phyloP scores from a whole-genome alignment of 2,329 filamentous ascomycete species.

The Epichloe festucae region DNA sequence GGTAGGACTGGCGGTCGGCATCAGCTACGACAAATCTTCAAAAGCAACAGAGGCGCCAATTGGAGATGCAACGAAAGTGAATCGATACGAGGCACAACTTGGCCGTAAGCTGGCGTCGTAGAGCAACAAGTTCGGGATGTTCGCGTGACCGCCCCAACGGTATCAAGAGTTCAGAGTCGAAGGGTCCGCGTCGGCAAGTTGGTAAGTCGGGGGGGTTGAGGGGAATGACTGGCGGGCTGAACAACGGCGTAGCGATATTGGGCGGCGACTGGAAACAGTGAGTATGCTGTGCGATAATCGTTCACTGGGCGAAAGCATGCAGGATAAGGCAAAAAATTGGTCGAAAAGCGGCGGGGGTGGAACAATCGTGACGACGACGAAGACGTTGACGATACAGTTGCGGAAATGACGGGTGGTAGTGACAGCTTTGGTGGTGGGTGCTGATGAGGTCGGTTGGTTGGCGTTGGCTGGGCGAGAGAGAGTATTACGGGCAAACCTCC shows the following conservation, averaged over 20 bases:
- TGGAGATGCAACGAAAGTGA: conserved; percentile 11
- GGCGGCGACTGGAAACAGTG: not conserved
- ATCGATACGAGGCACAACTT: conserved; percentile 5
- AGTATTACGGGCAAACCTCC: not conserved
- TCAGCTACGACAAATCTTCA: conserved; percentile 17
- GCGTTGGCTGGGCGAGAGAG: conserved; percentile 2
- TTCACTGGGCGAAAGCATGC: not conserved
- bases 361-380: not conserved
- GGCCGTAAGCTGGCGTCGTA: conserved; percentile 9
- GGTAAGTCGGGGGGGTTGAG: not conserved
- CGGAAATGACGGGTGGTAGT: conserved; percentile 3
- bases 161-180: conserved; percentile 4
- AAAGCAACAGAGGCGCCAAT: conserved; percentile 16
- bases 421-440: not conserved
- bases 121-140: conserved; percentile 10
- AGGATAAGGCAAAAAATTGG: not conserved
- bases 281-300: not conserved
- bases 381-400: not conserved
- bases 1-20: conserved; percentile 22
- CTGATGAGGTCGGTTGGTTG: not conserved
- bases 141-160: conserved; percentile 17
- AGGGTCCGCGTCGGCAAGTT: conserved; percentile 4
- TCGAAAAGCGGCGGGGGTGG: not conserved
- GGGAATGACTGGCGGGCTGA: not conserved
- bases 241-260: not conserved